Conservation (phyloP, 2,329 filamentous ascomycete genomes). For the Lasiodiplodia sp. region DNA sequence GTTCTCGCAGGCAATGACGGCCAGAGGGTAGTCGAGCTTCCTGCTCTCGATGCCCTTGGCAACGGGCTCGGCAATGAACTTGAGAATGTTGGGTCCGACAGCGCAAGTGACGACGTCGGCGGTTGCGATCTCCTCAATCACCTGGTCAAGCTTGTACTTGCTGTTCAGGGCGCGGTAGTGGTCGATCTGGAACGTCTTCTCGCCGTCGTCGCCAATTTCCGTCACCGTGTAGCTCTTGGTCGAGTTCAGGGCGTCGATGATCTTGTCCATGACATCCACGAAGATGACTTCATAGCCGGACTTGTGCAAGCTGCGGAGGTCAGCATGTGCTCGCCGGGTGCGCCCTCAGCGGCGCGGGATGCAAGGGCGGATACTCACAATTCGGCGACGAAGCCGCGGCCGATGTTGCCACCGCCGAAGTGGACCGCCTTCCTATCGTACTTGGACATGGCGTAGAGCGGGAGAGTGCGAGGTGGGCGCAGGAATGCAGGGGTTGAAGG, state of each 20-base stretch:
- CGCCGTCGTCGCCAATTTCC: slow-evolving; percentile 86
- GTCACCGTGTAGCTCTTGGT: slow-evolving; percentile 86
- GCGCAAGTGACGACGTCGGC: slow-evolving; percentile 96
- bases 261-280: slow-evolving; percentile 85
- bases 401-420: slow-evolving; percentile 63
- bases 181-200: slow-evolving; percentile 81
- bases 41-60: slow-evolving; percentile 90
- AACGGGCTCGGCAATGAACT: slow-evolving; percentile 94
- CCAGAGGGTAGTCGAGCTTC: slow-evolving; percentile 70
- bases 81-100: slow-evolving; percentile 93
- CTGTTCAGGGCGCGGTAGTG: slow-evolving; percentile 99
- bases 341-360: neutral
- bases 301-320: slow-evolving; percentile 75
- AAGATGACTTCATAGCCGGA: slow-evolving; percentile 97
- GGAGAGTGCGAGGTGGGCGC: neutral
- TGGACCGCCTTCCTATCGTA: slow-evolving; percentile 59
- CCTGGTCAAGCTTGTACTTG: slow-evolving; percentile 79
- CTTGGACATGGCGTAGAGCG: slow-evolving; percentile 6
- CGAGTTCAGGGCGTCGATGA: slow-evolving; percentile 81
- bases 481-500: neutral
- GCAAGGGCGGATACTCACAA: slow-evolving; percentile 26
- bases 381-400: slow-evolving; percentile 56
- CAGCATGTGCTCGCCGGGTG: neutral
- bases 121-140: slow-evolving; percentile 83
- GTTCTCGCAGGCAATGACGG: slow-evolving; percentile 98